Evolutionary conservation across 2,329 filamentous ascomycete species (phyloP), one percentile per base, ranked within the genome.

Genomic region (Trichoderma atrobrunneum): DNA sequence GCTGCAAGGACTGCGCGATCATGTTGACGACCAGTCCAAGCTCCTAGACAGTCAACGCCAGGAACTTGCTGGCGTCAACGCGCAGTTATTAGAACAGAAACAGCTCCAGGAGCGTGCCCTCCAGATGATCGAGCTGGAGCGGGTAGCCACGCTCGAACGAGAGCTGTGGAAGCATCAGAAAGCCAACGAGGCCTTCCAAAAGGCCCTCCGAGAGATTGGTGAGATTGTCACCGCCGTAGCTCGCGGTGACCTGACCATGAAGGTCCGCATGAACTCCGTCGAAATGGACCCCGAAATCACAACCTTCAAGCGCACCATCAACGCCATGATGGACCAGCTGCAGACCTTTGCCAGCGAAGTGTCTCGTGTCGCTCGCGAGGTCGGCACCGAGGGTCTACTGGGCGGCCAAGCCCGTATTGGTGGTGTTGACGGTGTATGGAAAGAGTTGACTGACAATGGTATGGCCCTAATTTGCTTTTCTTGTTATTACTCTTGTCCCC

Each of bases 231-330:
- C 96, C 26, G 95, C 95, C 74, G 96, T 98, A 76, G 96, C 95
- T 72, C 93, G 94, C 78, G 95, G 95, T 82, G 95, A 98, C 80
- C 87, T 98, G 73, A 97, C 94, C 81, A 98, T 97, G 87, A 97
- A 97, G 84, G 95, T 98, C 74, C 90, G 95, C 78, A 97, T 98
- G 81, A 96, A 98, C 80, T 93, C 93, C 5, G 92, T 97, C 76
- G 95, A 98, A 84, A 96, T 98, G 92, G 95, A 98, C 86, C 94
- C 95, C 32, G 95, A 98, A 86, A 98, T 98, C 79, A 96, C 94
- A 32, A 95, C 94, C 11, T 98, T 98, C 86, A 98, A 98, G 84
- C 91, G 94, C 78, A 98, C 95, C 74, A 98, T 98, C 85, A 98
- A 98, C 81, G 97, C 93, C 76, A 98, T 98, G 95, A 97, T 98